Percentiles rank a stretch among this genome's conserved stretches.
Conservation (phyloP, 1,284 basidiomycete genomes). For the Volvariella surrecta region DNA sequence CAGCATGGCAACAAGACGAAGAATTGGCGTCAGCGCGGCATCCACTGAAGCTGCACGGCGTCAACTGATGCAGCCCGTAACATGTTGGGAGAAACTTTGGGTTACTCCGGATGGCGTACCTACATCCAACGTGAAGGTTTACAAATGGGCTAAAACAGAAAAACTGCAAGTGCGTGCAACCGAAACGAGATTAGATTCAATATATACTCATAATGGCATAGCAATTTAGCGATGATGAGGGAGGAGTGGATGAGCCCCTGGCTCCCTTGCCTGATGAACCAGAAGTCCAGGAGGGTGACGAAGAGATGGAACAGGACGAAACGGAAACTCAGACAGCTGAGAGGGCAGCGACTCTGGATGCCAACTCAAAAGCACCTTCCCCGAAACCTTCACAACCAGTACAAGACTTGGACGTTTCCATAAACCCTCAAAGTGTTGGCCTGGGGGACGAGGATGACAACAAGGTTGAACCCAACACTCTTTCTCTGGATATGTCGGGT, state of each 20-base stretch:
- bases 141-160: constrained; percentile 69
- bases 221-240: constrained; percentile 80
- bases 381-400: constrained; percentile 42
- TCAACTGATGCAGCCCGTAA: constrained; percentile 74
- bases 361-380: constrained; percentile 51
- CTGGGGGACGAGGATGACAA: constrained; percentile 23
- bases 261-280: constrained; percentile 69
- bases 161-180: constrained; percentile 49
- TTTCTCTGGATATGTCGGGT: constrained; percentile 48
- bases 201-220: constrained; percentile 18
- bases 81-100: constrained; percentile 72
- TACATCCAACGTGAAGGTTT: constrained; percentile 52
- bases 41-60: constrained; percentile 71
- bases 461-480: constrained; percentile 21
- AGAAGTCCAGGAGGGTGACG: constrained; percentile 59
- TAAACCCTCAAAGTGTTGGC: constrained; percentile 36
- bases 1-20: constrained; percentile 58
- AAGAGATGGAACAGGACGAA: constrained; percentile 50
- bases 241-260: constrained; percentile 63
- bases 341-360: constrained; percentile 26
- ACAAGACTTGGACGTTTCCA: constrained; percentile 34
- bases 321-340: constrained; percentile 21
- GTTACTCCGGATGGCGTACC: constrained; percentile 42
- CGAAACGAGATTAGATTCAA: background rate
- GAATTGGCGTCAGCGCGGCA: constrained; percentile 66